These are phyloP conservation scores for Colletotrichum falcatum DNA, from an alignment of 2,329 filamentous ascomycete species.

Conservation along the genomic window DNA sequence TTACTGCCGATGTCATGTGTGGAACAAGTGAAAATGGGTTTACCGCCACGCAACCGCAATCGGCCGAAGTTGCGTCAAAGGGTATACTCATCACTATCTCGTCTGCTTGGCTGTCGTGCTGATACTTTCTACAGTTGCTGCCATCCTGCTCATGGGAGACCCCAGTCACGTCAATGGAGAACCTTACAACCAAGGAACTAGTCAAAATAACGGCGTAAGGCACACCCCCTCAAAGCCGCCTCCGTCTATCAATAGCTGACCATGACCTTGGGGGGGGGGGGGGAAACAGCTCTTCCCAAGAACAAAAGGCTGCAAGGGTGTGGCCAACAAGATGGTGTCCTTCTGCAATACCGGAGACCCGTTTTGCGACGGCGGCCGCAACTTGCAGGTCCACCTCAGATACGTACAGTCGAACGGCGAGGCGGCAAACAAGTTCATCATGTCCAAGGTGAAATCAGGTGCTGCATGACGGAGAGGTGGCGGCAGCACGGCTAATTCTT, in stretches of 20 bases:
- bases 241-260: neutral
- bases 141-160: slow-evolving; percentile 56
- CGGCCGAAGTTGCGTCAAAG: slow-evolving; percentile 48
- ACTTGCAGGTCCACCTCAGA: slow-evolving; percentile 47
- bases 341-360: slow-evolving; percentile 57
- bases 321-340: slow-evolving; percentile 51
- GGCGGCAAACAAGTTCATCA: slow-evolving; percentile 50
- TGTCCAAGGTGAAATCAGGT: slow-evolving; percentile 43
- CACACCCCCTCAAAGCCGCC: neutral
- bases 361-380: slow-evolving; percentile 53
- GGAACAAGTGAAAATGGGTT: slow-evolving; percentile 49
- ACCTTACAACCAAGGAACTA: slow-evolving; percentile 52
- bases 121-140: slow-evolving; percentile 49
- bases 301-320: slow-evolving; percentile 50
- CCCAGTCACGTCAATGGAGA: slow-evolving; percentile 53
- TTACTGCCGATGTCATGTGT: slow-evolving; percentile 53
- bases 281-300: slow-evolving; percentile 51
- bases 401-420: slow-evolving; percentile 53
- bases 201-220: slow-evolving; percentile 53
- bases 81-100: slow-evolving; percentile 26
- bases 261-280: neutral
- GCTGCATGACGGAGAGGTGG: neutral
- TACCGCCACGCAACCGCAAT: slow-evolving; percentile 44
- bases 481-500: neutral
- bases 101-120: neutral